Conservation (phyloP, 768 basidiomycete genomes). For the Boletales sp. region DNA sequence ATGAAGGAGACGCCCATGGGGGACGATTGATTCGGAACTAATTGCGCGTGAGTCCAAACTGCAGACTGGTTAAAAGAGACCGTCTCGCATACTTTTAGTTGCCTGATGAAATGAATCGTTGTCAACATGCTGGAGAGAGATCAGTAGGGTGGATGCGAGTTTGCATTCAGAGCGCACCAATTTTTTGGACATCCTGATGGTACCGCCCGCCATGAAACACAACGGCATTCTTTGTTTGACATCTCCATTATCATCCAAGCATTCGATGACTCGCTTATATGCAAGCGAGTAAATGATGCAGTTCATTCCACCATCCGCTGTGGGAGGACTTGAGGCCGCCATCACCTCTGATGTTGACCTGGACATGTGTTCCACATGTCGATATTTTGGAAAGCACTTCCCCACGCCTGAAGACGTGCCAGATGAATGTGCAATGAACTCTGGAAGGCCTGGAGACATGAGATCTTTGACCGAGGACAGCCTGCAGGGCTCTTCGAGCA, state of each 20-base stretch:
- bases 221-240: slow-evolving; percentile 12
- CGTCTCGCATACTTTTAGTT: slow-evolving; percentile 5
- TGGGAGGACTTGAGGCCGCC: slow-evolving; percentile 9
- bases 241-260: slow-evolving; percentile 5
- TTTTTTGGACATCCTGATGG: slow-evolving; percentile 18
- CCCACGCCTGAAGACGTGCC: slow-evolving; percentile 14
- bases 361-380: slow-evolving; percentile 20
- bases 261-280: slow-evolving; percentile 8
- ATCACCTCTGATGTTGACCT: slow-evolving; percentile 10
- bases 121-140: slow-evolving; percentile 9
- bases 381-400: slow-evolving; percentile 19
- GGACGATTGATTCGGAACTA: slow-evolving; percentile 15
- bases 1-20: slow-evolving; percentile 19
- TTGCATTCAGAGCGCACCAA: slow-evolving; percentile 6
- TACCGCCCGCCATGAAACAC: slow-evolving; percentile 21
- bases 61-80: no score
- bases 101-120: slow-evolving; percentile 7
- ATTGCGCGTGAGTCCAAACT: neutral
- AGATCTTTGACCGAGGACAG: slow-evolving; percentile 16
- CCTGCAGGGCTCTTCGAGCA: slow-evolving; percentile 19
- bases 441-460: slow-evolving; percentile 21
- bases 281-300: slow-evolving; percentile 22
- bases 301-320: slow-evolving; percentile 11
- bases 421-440: slow-evolving; percentile 20
- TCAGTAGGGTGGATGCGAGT: neutral